These are phyloP conservation scores for Spizellomyces sp. DNA, from an alignment of 192 early-diverging fungal species.

Conservation along the genomic window DNA sequence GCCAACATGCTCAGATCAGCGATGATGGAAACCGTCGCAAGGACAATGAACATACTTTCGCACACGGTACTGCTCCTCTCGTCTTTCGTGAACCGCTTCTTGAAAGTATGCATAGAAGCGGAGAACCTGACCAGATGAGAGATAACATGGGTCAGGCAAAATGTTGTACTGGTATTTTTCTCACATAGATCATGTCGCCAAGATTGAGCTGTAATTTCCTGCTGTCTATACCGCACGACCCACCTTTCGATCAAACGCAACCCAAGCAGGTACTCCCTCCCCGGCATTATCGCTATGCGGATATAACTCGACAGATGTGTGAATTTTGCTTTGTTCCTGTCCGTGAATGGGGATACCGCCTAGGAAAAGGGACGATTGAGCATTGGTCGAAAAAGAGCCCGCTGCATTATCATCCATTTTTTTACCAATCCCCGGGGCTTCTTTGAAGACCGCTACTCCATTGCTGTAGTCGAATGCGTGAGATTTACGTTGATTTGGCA, in stretches of 20 bases:
- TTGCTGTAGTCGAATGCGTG: slow-evolving; percentile 64
- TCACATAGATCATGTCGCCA: too few species aligned
- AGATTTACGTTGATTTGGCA: slow-evolving; percentile 55
- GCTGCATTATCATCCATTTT: background rate
- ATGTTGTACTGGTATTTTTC: background rate
- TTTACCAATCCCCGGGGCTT: slow-evolving; percentile 57
- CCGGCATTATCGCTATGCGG: slow-evolving; percentile 40
- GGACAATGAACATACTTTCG: slow-evolving; percentile 41
- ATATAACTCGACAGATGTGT: slow-evolving; percentile 57
- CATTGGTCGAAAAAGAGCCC: too few species aligned
- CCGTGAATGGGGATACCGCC: slow-evolving; percentile 50
- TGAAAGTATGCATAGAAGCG: slow-evolving; percentile 68
- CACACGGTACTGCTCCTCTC: slow-evolving; percentile 63
- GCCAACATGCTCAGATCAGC: background rate
- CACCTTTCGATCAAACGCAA: slow-evolving; percentile 63
- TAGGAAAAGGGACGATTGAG: slow-evolving; percentile 1
- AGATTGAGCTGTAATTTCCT: background rate
- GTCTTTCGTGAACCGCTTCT: slow-evolving; percentile 57
- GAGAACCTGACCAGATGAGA: slow-evolving; percentile 42
- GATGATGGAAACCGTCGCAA: background rate
- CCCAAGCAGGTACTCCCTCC: slow-evolving; percentile 56
- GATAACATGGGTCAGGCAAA: background rate
- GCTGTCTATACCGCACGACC: slow-evolving; percentile 7
- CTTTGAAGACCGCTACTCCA: slow-evolving; percentile 52
- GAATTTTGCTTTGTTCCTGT: slow-evolving; percentile 46